phyloP scores from a whole-genome alignment of 1,139 yeast genomes.

The Kluyveromyces sp. region DNA sequence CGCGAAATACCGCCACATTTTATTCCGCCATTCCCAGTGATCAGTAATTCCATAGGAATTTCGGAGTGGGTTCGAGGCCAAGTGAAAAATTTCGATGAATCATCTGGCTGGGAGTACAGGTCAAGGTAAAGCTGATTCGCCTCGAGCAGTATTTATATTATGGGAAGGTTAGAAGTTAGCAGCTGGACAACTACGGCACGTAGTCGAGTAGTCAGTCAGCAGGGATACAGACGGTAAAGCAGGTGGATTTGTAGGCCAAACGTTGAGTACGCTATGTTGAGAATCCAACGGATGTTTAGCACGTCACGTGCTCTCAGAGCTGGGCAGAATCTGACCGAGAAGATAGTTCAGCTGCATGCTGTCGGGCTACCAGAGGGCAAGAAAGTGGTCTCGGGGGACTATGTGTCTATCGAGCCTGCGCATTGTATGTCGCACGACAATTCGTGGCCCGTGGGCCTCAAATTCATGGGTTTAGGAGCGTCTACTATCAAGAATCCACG shows the following conservation, averaged over 20 bases:
- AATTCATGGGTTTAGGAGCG: conserved; percentile 94
- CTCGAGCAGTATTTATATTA: too few species aligned
- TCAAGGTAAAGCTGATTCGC: neutral
- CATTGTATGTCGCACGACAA: conserved; percentile 99
- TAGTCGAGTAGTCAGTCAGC: too few species aligned
- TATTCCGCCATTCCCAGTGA: too few species aligned
- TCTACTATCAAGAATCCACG: conserved; percentile 70
- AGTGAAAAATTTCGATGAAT: conserved; percentile 7
- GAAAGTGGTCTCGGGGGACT: conserved; percentile 80
- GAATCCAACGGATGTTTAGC: conserved; percentile 4
- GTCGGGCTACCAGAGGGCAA: conserved; percentile 71
- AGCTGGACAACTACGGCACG: too few species aligned
- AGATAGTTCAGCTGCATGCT: conserved; percentile 88
- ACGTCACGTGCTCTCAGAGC: conserved; percentile 12
- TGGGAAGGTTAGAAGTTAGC: too few species aligned
- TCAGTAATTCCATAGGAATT: conserved; percentile 6
- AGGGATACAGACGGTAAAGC: too few species aligned
- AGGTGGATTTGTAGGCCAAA: too few species aligned
- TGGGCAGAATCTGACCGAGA: conserved; percentile 83
- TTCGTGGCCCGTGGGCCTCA: conserved; percentile 98
- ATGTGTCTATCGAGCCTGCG: conserved; percentile 89
- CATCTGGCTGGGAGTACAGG: too few species aligned
- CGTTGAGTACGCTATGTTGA: too few species aligned
- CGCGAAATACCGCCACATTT: too few species aligned
- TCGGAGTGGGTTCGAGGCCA: neutral